These are phyloP conservation scores for Verbena officinalis DNA, from an alignment of 257 asterid species.

Conservation along the genomic window DNA sequence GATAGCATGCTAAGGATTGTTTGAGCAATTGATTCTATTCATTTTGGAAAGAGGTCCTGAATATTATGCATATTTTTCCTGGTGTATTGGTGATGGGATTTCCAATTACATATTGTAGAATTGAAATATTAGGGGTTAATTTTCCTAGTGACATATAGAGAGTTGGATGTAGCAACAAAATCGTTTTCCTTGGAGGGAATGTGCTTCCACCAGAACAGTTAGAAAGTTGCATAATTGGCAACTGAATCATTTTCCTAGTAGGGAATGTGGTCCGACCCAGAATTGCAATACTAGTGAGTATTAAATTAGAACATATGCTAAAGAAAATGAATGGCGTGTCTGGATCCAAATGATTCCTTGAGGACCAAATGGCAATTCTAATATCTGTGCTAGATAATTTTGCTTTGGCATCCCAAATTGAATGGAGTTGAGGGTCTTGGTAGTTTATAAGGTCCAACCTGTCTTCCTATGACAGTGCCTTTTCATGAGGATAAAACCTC, in stretches of 20 bases:
- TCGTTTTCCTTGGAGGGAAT: slow-evolving; percentile 11
- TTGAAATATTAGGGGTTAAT: slow-evolving; percentile 9
- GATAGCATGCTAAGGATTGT: slow-evolving; percentile 2
- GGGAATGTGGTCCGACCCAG: slow-evolving; percentile 1
- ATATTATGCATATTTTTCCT: neutral
- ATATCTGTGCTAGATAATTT: neutral
- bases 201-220: neutral
- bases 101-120: slow-evolving; percentile 5
- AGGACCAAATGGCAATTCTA: slow-evolving; percentile 6
- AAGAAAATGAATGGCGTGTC: slow-evolving; percentile 7
- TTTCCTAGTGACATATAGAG: slow-evolving; percentile 3
- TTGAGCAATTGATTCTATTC: neutral
- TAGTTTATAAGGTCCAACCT: too few species aligned
- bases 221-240: too few species aligned
- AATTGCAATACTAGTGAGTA: neutral
- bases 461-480: too few species aligned
- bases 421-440: too few species aligned
- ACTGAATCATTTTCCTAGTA: too few species aligned
- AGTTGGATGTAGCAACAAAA: neutral
- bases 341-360: slow-evolving; percentile 1
- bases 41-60: neutral
- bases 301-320: slow-evolving; percentile 3
- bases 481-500: too few species aligned
- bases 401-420: too few species aligned
- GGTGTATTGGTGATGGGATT: neutral